Percentiles rank a stretch among this genome's conserved stretches.
phyloP scores from a whole-genome alignment of 164 flowering plant species.

The Liquidambar formosana region DNA sequence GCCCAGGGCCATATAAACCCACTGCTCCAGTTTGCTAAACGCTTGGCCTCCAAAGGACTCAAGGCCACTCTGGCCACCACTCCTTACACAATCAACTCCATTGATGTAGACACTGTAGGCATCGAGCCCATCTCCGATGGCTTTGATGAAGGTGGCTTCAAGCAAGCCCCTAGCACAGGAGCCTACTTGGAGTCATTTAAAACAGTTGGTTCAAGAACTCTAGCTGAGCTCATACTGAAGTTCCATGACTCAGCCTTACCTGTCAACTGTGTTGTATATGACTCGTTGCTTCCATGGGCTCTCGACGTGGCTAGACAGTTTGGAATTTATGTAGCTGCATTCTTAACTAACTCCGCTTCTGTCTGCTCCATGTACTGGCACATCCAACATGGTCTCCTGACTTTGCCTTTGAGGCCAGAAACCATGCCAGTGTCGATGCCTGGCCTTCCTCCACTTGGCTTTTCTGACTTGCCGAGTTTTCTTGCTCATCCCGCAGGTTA shows the following conservation, averaged over 20 bases:
- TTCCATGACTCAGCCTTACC: slow-evolving; percentile 9
- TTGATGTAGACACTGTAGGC: background rate
- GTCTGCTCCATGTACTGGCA: slow-evolving; percentile 20
- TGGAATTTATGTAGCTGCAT: slow-evolving; percentile 15
- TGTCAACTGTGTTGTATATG: slow-evolving; percentile 22
- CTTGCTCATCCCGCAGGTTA: slow-evolving; percentile 8
- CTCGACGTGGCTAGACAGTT: slow-evolving; percentile 20
- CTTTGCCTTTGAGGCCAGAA: slow-evolving; percentile 18
- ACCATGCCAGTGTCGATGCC: slow-evolving; percentile 1
- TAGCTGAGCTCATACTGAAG: slow-evolving; percentile 20
- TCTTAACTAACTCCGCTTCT: slow-evolving; percentile 18
- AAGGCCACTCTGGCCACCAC: slow-evolving; percentile 34
- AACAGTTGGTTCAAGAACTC: slow-evolving; percentile 22
- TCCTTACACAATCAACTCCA: slow-evolving; percentile 25
- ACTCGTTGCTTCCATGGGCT: slow-evolving; percentile 25
- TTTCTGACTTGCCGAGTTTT: slow-evolving; percentile 20
- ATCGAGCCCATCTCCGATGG: slow-evolving; percentile 33
- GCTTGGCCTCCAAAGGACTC: slow-evolving; percentile 26
- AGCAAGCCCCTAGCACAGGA: slow-evolving; percentile 16
- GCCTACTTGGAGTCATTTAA: slow-evolving; percentile 19
- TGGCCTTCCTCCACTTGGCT: slow-evolving; percentile 20
- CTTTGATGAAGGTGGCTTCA: slow-evolving; percentile 26
- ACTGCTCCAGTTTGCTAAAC: slow-evolving; percentile 31
- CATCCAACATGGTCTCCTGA: slow-evolving; percentile 12
- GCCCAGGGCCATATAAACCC: slow-evolving; percentile 44